Percentiles rank a stretch among this genome's conserved stretches.
phyloP scores from a whole-genome alignment of 345 rosid species.

The Bruguiera parviflora region DNA sequence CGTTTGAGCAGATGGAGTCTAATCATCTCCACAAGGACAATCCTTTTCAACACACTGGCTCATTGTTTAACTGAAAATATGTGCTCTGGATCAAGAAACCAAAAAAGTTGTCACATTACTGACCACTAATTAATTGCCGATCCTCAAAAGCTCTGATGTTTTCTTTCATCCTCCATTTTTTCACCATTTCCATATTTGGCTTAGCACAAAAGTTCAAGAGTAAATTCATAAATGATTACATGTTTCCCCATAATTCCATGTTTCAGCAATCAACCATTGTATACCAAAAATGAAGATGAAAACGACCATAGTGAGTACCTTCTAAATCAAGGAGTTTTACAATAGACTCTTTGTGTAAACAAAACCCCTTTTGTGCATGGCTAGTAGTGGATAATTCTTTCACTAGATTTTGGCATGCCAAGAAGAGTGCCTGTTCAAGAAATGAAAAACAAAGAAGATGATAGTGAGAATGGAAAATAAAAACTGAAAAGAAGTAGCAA shows the following conservation, averaged over 20 bases:
- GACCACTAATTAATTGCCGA: neutral
- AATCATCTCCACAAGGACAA: neutral
- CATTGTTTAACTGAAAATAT: neutral
- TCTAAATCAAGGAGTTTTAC: constrained; percentile 52
- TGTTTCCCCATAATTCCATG: neutral
- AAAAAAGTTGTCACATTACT: neutral
- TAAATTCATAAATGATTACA: neutral
- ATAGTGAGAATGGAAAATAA: neutral
- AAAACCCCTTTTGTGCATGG: constrained; percentile 41
- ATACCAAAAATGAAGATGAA: neutral
- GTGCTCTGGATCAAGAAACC: neutral
- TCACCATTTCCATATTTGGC: neutral
- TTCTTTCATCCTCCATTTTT: neutral
- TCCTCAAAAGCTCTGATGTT: too few relatives aligned
- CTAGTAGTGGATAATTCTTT: constrained; percentile 36
- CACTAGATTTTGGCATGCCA: constrained; percentile 64
- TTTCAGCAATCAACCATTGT: neutral
- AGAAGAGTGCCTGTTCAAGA: constrained; percentile 66
- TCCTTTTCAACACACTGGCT: neutral
- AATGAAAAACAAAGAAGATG: constrained; percentile 8
- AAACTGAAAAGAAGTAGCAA: neutral
- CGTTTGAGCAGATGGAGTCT: neutral
- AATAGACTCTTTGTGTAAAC: constrained; percentile 52
- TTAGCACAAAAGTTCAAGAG: neutral
- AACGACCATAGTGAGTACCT: constrained; percentile 37